A percentile compares a stretch with the other conserved stretches of the same genome.
These are phyloP conservation scores for Septoria petroselini DNA, from an alignment of 2,329 filamentous ascomycete genomes.

Conservation along the genomic window DNA sequence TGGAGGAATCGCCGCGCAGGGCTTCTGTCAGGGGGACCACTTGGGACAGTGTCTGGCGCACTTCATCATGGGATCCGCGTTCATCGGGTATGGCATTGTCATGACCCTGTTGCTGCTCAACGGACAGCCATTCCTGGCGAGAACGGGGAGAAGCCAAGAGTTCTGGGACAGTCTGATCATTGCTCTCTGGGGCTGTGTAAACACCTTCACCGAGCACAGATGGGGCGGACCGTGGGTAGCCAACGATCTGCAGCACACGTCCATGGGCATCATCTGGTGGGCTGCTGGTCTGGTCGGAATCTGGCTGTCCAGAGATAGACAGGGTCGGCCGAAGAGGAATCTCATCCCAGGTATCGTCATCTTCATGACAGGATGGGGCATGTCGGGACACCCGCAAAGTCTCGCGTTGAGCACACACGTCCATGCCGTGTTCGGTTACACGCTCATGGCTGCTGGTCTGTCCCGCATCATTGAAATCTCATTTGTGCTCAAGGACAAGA, in stretches of 20 bases:
- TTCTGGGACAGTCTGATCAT: constrained; percentile 94
- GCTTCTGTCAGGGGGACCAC: constrained; percentile 91
- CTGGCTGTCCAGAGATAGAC: constrained; percentile 81
- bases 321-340: constrained; percentile 85
- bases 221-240: constrained; percentile 87
- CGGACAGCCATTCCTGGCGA: constrained; percentile 80
- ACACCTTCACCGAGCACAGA: constrained; percentile 95
- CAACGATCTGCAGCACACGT: constrained; percentile 96
- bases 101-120: constrained; percentile 83
- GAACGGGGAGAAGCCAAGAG: constrained; percentile 83
- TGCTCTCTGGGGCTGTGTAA: constrained; percentile 91
- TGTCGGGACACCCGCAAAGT: constrained; percentile 86
- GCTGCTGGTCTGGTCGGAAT: constrained; percentile 84
- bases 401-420: constrained; percentile 82
- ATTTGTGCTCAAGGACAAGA: constrained; percentile 75
- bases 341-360: constrained; percentile 90
- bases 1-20: constrained; percentile 85
- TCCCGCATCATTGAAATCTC: constrained; percentile 86
- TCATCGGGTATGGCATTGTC: constrained; percentile 88
- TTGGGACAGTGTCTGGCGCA: constrained; percentile 89
- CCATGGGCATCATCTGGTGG: constrained; percentile 99
- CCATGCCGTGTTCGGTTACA: constrained; percentile 88
- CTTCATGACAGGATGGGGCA: constrained; percentile 87
- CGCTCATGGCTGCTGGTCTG: constrained; percentile 83
- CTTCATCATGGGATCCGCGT: constrained; percentile 98